Conservation (phyloP, 2,329 filamentous ascomycete genomes). For the Epichloe aotearoae region DNA sequence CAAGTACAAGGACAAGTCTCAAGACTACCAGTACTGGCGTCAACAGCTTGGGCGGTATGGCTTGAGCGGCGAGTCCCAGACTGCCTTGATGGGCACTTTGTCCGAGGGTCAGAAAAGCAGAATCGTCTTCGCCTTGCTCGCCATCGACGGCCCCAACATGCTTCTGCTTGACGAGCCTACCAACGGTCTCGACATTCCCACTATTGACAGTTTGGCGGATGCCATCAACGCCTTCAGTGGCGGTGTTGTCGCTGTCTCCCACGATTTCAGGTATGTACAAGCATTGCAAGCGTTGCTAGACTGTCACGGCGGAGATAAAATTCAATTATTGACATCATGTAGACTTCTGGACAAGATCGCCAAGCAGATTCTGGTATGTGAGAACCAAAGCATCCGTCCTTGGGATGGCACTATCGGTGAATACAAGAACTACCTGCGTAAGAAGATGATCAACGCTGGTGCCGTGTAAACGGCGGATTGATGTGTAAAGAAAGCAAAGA, state of each 20-base stretch:
- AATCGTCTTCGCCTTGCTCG: constrained; percentile 93
- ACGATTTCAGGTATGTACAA: constrained; percentile 82
- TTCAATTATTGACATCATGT: constrained; percentile 8
- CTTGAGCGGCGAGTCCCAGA: constrained; percentile 85
- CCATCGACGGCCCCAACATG: constrained; percentile 97
- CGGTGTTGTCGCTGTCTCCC: constrained; percentile 93
- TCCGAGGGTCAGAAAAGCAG: constrained; percentile 96
- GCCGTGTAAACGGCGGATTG: constrained; percentile 56
- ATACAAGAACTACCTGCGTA: constrained; percentile 97
- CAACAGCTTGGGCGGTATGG: constrained; percentile 95
- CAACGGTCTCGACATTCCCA: constrained; percentile 98
- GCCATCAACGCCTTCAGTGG: constrained; percentile 94
- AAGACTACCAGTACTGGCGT: constrained; percentile 99
- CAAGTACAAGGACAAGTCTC: constrained; percentile 77
- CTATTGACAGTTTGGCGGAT: constrained; percentile 93
- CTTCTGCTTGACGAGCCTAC: constrained; percentile 94
- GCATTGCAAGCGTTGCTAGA: background rate
- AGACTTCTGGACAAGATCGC: constrained; percentile 98
- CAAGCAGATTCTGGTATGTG: constrained; percentile 98
- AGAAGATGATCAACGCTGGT: constrained; percentile 91
- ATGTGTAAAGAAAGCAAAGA: constrained; percentile 1
- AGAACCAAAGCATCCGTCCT: constrained; percentile 83
- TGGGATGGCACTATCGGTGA: constrained; percentile 86
- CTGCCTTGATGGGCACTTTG: constrained; percentile 91
- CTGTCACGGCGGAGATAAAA: background rate